A percentile compares a stretch with the other conserved stretches of the same genome.
These are phyloP conservation scores for Liquidambar formosana DNA, from an alignment of 164 flowering plant species.

Conservation along the genomic window DNA sequence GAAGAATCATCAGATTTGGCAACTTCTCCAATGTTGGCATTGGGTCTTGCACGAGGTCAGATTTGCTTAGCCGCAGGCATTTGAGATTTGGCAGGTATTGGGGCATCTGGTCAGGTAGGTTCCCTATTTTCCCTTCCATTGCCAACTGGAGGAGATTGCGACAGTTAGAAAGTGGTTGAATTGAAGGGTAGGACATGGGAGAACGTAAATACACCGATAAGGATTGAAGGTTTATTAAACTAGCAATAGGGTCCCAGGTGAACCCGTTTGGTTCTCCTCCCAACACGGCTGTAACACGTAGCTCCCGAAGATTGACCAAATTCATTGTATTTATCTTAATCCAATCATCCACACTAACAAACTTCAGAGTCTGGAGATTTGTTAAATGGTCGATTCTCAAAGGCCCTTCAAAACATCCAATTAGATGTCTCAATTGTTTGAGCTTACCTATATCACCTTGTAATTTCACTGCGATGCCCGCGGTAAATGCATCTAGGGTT, in stretches of 20 bases:
- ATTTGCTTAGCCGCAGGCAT: background rate
- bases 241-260: background rate
- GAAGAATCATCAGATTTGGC: background rate
- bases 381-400: background rate
- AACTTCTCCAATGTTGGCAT: conserved; percentile 6
- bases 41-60: background rate
- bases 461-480: background rate
- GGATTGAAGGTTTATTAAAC: background rate
- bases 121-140: background rate
- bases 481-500: background rate
- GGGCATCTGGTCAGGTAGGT: background rate
- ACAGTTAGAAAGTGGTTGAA: background rate
- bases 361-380: conserved; percentile 2
- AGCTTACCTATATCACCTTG: background rate
- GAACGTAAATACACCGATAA: background rate
- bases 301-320: too few relatives aligned
- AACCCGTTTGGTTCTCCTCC: background rate
- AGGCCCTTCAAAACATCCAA: background rate
- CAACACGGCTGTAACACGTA: too few relatives aligned
- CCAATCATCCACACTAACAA: background rate
- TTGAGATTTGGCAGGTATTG: background rate
- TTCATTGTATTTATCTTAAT: too few relatives aligned
- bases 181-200: background rate
- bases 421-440: conserved; percentile 5
- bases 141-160: background rate